Conservation (phyloP, 495 filamentous ascomycete genomes). For the Penicillium pancosmium region DNA sequence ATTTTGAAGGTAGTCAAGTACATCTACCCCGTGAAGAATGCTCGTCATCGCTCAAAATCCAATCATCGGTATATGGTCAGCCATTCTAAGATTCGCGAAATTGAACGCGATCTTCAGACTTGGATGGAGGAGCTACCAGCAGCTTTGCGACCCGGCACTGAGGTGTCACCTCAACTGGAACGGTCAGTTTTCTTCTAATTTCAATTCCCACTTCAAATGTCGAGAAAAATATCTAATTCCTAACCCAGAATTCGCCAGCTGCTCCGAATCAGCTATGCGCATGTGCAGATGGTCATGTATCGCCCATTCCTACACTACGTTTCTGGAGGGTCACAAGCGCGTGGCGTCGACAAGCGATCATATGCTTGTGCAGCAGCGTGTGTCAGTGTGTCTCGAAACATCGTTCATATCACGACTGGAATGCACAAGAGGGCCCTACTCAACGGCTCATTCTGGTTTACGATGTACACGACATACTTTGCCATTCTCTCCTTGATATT, state of each 20-base stretch:
- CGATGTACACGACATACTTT: slow-evolving; percentile 95
- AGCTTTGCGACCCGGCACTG: slow-evolving; percentile 72
- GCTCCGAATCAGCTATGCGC: slow-evolving; percentile 82
- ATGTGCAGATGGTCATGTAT: slow-evolving; percentile 95
- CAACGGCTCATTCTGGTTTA: slow-evolving; percentile 94
- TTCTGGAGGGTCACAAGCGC: slow-evolving; percentile 66
- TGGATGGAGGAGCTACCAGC: slow-evolving; percentile 84
- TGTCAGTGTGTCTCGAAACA: slow-evolving; percentile 88
- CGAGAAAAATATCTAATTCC: slow-evolving; percentile 9
- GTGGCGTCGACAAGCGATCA: slow-evolving; percentile 78
- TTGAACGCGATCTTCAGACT: slow-evolving; percentile 79
- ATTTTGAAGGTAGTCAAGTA: slow-evolving; percentile 84
- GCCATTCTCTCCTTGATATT: slow-evolving; percentile 88
- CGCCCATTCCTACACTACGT: slow-evolving; percentile 95
- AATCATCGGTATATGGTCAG: slow-evolving; percentile 81
- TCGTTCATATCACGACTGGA: slow-evolving; percentile 86
- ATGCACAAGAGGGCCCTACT: slow-evolving; percentile 84
- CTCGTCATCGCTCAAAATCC: slow-evolving; percentile 47
- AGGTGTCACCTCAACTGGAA: slow-evolving; percentile 70
- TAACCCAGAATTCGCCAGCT: slow-evolving; percentile 75
- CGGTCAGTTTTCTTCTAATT: slow-evolving; percentile 44
- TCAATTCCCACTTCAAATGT: background rate
- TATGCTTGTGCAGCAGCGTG: slow-evolving; percentile 93
- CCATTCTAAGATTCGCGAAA: slow-evolving; percentile 85
- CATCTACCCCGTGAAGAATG: slow-evolving; percentile 85